A percentile compares a stretch with the other conserved stretches of the same genome.
These are phyloP conservation scores for Torulaspora quercuum DNA, from an alignment of 805 yeast species.

Conservation along the genomic window DNA sequence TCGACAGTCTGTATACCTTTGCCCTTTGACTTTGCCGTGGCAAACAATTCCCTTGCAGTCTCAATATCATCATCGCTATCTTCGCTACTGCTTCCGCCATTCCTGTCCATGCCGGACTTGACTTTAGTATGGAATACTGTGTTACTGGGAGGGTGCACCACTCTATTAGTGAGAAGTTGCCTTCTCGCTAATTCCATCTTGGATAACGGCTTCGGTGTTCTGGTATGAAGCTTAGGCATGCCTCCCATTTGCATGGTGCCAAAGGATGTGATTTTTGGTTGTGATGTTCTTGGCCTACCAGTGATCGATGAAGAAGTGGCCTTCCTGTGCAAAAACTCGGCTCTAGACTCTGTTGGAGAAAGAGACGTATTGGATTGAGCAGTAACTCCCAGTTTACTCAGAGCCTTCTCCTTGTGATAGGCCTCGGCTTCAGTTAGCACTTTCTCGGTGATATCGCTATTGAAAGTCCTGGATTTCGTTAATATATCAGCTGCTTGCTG, in stretches of 20 bases:
- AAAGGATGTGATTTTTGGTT: constrained; percentile 40
- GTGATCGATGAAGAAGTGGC: constrained; percentile 31
- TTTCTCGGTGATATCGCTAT: constrained; percentile 51
- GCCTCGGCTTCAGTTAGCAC: constrained; percentile 44
- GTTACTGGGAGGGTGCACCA: constrained; percentile 47
- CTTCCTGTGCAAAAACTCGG: constrained; percentile 34
- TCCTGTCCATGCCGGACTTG: constrained; percentile 19
- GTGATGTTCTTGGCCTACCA: constrained; percentile 33
- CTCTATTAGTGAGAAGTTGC: constrained; percentile 31
- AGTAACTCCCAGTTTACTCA: constrained; percentile 16
- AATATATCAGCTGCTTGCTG: constrained; percentile 65
- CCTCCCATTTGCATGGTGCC: constrained; percentile 36
- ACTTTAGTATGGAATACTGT: constrained; percentile 47
- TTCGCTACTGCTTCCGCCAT: constrained; percentile 39
- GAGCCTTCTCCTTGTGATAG: constrained; percentile 35
- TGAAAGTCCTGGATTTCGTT: constrained; percentile 55
- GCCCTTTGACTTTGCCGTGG: constrained; percentile 32
- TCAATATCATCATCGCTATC: constrained; percentile 42
- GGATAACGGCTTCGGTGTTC: constrained; percentile 33
- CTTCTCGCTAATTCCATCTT: constrained; percentile 41
- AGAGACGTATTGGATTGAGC: constrained; percentile 13
- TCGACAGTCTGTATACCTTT: constrained; percentile 39
- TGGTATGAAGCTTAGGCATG: constrained; percentile 23
- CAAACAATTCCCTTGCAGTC: constrained; percentile 37
- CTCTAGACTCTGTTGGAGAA: constrained; percentile 28